Conservation (phyloP, 495 filamentous ascomycete species). For the Talaromyces proteolyticus region DNA sequence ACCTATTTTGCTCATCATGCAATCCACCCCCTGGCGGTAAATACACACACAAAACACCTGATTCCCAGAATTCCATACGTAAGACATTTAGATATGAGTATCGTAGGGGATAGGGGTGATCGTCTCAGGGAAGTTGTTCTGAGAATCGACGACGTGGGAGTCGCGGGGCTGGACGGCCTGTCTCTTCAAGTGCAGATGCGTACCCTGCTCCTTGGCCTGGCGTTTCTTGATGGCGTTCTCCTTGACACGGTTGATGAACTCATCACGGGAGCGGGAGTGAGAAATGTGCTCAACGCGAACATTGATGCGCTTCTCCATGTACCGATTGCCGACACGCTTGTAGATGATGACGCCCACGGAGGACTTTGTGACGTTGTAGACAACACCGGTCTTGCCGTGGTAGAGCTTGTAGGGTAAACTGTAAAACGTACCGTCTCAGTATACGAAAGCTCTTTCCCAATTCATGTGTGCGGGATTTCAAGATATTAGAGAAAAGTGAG, state of each 20-base stretch:
- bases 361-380: conserved; percentile 97
- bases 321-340: conserved; percentile 96
- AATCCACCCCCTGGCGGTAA: conserved; percentile 35
- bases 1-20: conserved; percentile 28
- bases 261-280: conserved; percentile 87
- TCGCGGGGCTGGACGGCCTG: conserved; percentile 75
- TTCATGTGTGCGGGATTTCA: too few species aligned
- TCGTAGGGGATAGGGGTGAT: conserved; percentile 90
- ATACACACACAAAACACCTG: conserved; percentile 36
- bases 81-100: conserved; percentile 82
- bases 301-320: conserved; percentile 99
- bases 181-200: conserved; percentile 85
- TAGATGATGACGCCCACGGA: conserved; percentile 96
- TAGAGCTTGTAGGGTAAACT: conserved; percentile 99
- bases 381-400: conserved; percentile 95
- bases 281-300: conserved; percentile 96
- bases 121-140: conserved; percentile 81
- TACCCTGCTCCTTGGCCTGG: conserved; percentile 84
- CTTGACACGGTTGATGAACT: conserved; percentile 95
- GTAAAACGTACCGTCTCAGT: conserved; percentile 11
- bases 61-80: conserved; percentile 31
- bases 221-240: conserved; percentile 85
- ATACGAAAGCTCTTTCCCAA: background rate
- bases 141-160: conserved; percentile 66
- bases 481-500: conserved; percentile 7